A percentile compares a stretch with the other conserved stretches of the same genome.
phyloP scores from a whole-genome alignment of 495 filamentous ascomycete species.

The Geoglossum glabrum region DNA sequence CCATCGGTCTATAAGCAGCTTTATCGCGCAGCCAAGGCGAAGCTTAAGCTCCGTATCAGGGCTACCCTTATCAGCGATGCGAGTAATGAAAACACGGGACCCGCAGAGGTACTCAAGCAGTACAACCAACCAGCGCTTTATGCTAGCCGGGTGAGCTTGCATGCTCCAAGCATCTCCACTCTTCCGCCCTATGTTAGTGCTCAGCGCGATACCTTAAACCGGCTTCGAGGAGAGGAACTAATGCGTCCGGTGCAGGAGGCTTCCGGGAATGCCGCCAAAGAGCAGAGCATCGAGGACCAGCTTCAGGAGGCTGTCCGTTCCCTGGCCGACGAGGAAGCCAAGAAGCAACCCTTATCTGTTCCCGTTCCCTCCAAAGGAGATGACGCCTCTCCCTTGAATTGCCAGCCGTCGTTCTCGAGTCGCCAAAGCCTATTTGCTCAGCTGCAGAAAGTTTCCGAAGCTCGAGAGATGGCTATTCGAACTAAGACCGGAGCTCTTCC shows the following conservation, averaged over 20 bases:
- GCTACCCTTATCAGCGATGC: conserved; percentile 25
- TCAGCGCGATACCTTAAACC: background rate
- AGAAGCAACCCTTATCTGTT: background rate
- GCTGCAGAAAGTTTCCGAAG: background rate
- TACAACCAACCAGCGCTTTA: background rate
- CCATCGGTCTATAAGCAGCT: conserved; percentile 84
- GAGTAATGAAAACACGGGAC: background rate
- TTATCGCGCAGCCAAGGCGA: conserved; percentile 90
- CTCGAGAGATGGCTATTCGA: background rate
- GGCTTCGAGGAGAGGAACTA: background rate
- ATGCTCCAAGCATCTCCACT: background rate
- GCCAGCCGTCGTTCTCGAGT: background rate
- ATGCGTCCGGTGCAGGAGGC: background rate
- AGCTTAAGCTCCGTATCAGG: conserved; percentile 86
- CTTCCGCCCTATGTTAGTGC: background rate
- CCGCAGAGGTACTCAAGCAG: background rate
- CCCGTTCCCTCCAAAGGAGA: background rate
- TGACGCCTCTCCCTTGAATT: background rate
- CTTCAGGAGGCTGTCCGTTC: background rate
- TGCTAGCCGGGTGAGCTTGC: background rate
- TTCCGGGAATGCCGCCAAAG: background rate
- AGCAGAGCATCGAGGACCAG: background rate
- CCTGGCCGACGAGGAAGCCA: background rate
- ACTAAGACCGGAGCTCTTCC: background rate
- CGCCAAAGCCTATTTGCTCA: background rate